A percentile compares a stretch with the other conserved stretches of the same genome.
Conservation (phyloP, 164 flowering plant species). For the Chimonanthus praecox region DNA sequence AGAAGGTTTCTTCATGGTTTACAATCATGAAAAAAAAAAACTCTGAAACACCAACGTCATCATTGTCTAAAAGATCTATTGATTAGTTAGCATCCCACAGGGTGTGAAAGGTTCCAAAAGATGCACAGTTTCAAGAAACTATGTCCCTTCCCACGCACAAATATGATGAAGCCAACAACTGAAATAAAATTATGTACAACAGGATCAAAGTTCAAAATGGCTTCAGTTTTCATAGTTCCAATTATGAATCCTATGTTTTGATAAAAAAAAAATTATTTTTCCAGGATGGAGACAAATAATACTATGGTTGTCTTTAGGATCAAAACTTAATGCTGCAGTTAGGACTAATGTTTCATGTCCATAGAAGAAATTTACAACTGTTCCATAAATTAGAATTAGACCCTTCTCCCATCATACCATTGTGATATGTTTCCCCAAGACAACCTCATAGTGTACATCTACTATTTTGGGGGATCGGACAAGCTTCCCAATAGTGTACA, state of each 20-base stretch:
- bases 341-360: background rate
- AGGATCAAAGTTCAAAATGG: background rate
- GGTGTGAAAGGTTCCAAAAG: background rate
- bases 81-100: background rate
- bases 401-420: too few species aligned
- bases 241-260: background rate
- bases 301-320: background rate
- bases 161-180: background rate
- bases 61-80: too few species aligned
- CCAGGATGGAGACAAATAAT: background rate
- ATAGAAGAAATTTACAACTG: background rate
- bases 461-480: too few species aligned
- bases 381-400: too few species aligned
- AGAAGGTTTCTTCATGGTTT: too few species aligned
- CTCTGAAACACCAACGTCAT: background rate
- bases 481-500: too few species aligned
- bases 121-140: background rate
- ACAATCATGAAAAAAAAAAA: too few species aligned
- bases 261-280: too few species aligned
- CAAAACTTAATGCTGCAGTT: background rate
- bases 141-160: background rate
- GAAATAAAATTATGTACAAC: background rate
- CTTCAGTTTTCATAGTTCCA: background rate
- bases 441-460: too few species aligned
- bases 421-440: too few species aligned